These are phyloP conservation scores for Chaetomiaceae sp. DNA, from an alignment of 2,329 filamentous ascomycete species.

Conservation along the genomic window DNA sequence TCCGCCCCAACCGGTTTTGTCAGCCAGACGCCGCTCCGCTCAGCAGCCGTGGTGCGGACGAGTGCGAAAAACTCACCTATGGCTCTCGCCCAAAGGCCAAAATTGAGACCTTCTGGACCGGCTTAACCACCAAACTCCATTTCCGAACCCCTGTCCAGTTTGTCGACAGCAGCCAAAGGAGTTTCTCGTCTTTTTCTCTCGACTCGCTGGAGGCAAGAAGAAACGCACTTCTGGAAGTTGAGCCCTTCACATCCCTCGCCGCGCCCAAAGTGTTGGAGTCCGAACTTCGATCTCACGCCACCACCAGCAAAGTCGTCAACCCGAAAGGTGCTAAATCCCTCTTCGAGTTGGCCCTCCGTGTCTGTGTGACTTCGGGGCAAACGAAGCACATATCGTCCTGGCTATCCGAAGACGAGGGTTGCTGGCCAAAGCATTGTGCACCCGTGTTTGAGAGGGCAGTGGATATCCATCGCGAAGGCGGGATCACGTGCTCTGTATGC, in stretches of 20 bases:
- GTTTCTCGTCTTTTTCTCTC: constrained; percentile 26
- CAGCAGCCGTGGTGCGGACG: background rate
- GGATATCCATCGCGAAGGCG: constrained; percentile 44
- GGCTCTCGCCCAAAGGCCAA: constrained; percentile 5
- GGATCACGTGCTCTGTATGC: constrained; percentile 51
- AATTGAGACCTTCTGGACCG: constrained; percentile 13
- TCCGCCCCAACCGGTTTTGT: constrained; percentile 62
- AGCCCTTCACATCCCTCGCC: constrained; percentile 21
- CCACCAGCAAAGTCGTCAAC: background rate
- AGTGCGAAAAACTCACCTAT: constrained; percentile 19
- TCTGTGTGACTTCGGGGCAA: constrained; percentile 36
- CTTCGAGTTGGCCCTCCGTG: constrained; percentile 46
- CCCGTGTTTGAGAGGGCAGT: constrained; percentile 39
- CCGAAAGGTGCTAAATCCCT: constrained; percentile 43
- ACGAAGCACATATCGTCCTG: constrained; percentile 38
- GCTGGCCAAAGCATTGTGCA: constrained; percentile 33
- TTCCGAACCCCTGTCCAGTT: constrained; percentile 32
- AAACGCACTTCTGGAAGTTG: constrained; percentile 13
- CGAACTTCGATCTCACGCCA: background rate
- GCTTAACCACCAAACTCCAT: constrained; percentile 19
- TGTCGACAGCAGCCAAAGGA: constrained; percentile 23
- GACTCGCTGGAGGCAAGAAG: background rate
- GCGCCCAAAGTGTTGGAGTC: constrained; percentile 12
- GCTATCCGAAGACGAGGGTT: constrained; percentile 7
- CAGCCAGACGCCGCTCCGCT: background rate